Evolutionary conservation across 306 rosid genomes (phyloP).

Genomic region (Cyclanthera cordifolia): DNA sequence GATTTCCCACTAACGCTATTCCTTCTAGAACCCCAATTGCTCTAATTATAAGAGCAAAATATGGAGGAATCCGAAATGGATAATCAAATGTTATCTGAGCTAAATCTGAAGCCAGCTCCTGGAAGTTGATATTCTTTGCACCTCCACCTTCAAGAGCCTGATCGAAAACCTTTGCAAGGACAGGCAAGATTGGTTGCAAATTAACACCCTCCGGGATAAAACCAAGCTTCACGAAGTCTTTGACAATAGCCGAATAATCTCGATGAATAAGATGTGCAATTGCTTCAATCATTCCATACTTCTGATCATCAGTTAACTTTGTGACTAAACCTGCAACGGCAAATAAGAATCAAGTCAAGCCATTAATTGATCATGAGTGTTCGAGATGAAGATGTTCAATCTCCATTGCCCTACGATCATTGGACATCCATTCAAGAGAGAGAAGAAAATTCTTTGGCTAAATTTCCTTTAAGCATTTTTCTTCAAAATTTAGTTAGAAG

Average conservation of each 20-base stretch:
- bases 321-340: slow-evolving; percentile 75
- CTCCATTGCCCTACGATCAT: no score
- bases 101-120: slow-evolving; percentile 91
- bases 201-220: slow-evolving; percentile 92
- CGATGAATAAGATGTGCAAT: slow-evolving; percentile 95
- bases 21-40: slow-evolving; percentile 97
- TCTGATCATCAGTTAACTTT: slow-evolving; percentile 92
- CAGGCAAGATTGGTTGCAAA: slow-evolving; percentile 91
- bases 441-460: no score
- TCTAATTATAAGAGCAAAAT: slow-evolving; percentile 95
- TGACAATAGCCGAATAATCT: slow-evolving; percentile 84
- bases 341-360: slow-evolving; percentile 13
- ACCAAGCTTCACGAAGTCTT: slow-evolving; percentile 83
- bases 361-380: background rate
- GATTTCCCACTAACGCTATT: slow-evolving; percentile 90
- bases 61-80: slow-evolving; percentile 97
- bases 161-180: slow-evolving; percentile 92
- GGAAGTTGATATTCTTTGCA: slow-evolving; percentile 94
- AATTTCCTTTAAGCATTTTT: no score
- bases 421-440: no score
- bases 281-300: slow-evolving; percentile 98
- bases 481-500: no score
- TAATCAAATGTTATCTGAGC: slow-evolving; percentile 98
- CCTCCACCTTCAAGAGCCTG: slow-evolving; percentile 99
- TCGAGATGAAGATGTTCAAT: background rate